Percentiles rank a stretch among this genome's conserved stretches.
These are phyloP conservation scores for Leccinum subatratum DNA, from an alignment of 1,284 basidiomycete species.

Conservation along the genomic window DNA sequence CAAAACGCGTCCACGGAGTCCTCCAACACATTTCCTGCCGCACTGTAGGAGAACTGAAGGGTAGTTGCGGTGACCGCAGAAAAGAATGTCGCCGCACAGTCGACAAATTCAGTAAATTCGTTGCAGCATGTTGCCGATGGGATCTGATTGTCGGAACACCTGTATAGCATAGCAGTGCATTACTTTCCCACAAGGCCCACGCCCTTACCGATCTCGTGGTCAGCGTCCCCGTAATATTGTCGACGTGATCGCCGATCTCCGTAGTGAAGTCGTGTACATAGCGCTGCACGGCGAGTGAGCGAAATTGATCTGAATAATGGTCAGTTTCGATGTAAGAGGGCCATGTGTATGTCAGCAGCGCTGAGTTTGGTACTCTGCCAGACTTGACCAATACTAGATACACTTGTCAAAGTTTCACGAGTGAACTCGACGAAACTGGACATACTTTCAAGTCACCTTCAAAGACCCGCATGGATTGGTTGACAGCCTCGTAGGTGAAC, in stretches of 20 bases:
- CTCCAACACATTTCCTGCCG: constrained; percentile 28
- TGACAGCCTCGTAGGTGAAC: constrained; percentile 53
- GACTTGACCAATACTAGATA: constrained; percentile 33
- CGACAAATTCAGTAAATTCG: constrained; percentile 49
- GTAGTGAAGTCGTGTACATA: constrained; percentile 51
- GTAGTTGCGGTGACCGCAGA: constrained; percentile 56
- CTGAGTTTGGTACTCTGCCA: constrained; percentile 34
- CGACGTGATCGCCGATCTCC: constrained; percentile 53
- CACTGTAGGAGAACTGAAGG: constrained; percentile 46
- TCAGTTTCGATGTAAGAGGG: constrained; percentile 15
- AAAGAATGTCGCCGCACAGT: constrained; percentile 61
- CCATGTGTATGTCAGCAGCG: neutral
- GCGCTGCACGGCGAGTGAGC: constrained; percentile 48
- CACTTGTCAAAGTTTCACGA: constrained; percentile 15
- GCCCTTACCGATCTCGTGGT: constrained; percentile 47
- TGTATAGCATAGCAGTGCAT: constrained; percentile 30
- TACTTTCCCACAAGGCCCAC: constrained; percentile 17
- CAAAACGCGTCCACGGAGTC: constrained; percentile 55
- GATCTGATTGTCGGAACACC: constrained; percentile 60
- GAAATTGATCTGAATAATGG: constrained; percentile 42
- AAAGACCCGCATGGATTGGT: constrained; percentile 47
- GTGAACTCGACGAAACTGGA: constrained; percentile 3
- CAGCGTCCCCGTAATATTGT: constrained; percentile 47
- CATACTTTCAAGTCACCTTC: constrained; percentile 50
- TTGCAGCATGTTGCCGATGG: constrained; percentile 52